phyloP scores from a whole-genome alignment of 768 basidiomycete species.

The Mycena belliarum region DNA sequence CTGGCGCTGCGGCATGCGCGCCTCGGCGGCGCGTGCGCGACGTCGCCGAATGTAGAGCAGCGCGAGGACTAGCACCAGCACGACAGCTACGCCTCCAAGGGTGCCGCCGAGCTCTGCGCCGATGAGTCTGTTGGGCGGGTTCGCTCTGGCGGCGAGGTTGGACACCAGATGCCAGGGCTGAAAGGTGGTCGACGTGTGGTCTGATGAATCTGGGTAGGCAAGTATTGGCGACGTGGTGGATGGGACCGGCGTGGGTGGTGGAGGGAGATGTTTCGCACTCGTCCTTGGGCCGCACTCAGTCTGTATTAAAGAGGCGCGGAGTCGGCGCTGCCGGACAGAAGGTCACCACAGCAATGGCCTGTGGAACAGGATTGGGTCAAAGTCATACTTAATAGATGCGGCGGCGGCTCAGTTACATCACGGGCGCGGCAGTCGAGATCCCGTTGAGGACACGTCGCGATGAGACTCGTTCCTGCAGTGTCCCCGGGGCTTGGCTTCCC shows the following conservation, averaged over 20 bases:
- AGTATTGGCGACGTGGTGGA: constrained; percentile 13
- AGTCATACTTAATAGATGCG: constrained; percentile 10
- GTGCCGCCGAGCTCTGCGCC: constrained; percentile 15
- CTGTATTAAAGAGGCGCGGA: not conserved
- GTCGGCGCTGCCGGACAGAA: constrained; percentile 8
- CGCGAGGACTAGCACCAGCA: not conserved
- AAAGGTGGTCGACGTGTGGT: not conserved
- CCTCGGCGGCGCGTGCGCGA: not conserved
- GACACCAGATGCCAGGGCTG: not conserved
- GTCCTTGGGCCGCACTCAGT: not conserved
- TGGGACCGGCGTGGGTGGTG: not conserved
- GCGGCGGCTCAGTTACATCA: constrained; percentile 9
- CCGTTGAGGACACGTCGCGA: not conserved
- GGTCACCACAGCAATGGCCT: constrained; percentile 1
- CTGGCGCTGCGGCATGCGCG: constrained; percentile 5
- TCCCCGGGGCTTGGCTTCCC: not conserved
- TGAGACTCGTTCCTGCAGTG: not conserved
- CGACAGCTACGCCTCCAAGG: constrained; percentile 7
- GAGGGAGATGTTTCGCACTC: not conserved
- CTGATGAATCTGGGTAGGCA: not conserved
- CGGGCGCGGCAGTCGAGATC: constrained; percentile 6
- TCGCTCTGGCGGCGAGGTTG: not conserved
- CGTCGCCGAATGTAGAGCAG: constrained; percentile 3
- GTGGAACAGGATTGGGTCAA: not conserved
- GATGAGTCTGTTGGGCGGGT: not conserved